Evolutionary conservation across 1,139 yeast species (phyloP), one percentile per base, ranked within the genome.

Genomic region (Candida neerlandica): DNA sequence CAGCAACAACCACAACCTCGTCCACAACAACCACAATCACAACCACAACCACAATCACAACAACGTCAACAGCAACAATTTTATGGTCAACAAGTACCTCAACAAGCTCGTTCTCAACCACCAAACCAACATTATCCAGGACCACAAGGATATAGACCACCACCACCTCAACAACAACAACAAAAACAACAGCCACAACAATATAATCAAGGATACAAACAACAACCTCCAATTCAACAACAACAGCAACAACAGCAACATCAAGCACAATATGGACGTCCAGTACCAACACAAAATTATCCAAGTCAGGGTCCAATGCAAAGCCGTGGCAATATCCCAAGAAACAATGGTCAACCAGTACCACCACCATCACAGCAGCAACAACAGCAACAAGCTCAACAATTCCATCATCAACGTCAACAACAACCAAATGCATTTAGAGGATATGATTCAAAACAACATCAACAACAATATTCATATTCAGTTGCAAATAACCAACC

Each of bases 101-200:
- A 14, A 40, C 39, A 26, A 26, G n/a, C 7, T 11, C 44, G 47
- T 18, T 44, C 49, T 12, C 48, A 44, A 39, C 47, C 34, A 34
- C 41, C 44, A 14, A 47, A 14, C 34, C 50, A 34, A 19, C 56
- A 44, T 30, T 44, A 23, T 12, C 26, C n/a, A 27, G 43, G 41
- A 23, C 88, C 46, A 41, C 48, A 46, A 41, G 47, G 44, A 32
- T 41, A 30, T 18, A 46, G 32, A 18, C 33, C 27, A 10, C 32
- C 39, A n/a, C 45, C 27, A 26, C 41, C 41, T 12, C 40, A 32
- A 26, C 44, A 29, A 32, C 41, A 26, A 19, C 41, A 30, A 35
- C 55, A 41, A 19, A 51, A 38, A 35, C 48, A 46, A 15, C 47
- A 23, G 10, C 53, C 40, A 10, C 55, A 47, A 29, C 52, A 47